Evolutionary conservation across 345 rosid species (phyloP), one percentile per base, ranked within the genome.

Genomic region (Cardamine resedifolia): DNA sequence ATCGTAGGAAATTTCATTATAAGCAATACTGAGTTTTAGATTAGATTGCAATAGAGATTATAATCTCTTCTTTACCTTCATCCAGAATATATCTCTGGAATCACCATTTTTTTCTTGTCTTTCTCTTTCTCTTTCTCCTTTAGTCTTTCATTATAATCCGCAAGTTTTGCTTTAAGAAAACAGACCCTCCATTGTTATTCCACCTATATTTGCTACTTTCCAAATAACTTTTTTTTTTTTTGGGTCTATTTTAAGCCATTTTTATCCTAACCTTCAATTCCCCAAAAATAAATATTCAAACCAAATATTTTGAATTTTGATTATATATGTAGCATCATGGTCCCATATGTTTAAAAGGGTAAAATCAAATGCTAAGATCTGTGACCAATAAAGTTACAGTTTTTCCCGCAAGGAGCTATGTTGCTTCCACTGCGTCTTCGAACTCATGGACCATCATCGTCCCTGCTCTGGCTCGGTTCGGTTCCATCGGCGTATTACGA

Each of bases 381-480:
- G 9, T 81, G 27, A 50, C 43, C 8, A 39, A 33, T 64, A 63
- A 36, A 71, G 19, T 59, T 34, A 66, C 47, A 47, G 68, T n/a
- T 56, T 57, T 76, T 8, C 6, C 5, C 6, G 65, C 68, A 8
- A 64, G 73, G 9, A 71, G 66, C 64, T 38, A 55, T 55, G 45
- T 49, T 64, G 31, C 31, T 56, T 60, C 61, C 23, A 49, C 66
- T 38, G 18, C 2, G 8, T 76, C 66, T 27, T 70, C 75, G 0
- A 66, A 55, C 30, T 69, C 44, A 71, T 78, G 84, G 81, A 34
- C 58, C 9, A 36, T 31, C 66, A 50, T 66, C n/a, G 10, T 62
- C 26, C 55, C 80, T 38, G 51, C 53, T 18, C 72, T 80, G 26
- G 76, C 72, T 73, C 81, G 62, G 18, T 81, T 69, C 18, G 77